These are phyloP conservation scores for Dictyostelium brefeldianum DNA, from an alignment of 78 protist genomes.

Conservation along the genomic window DNA sequence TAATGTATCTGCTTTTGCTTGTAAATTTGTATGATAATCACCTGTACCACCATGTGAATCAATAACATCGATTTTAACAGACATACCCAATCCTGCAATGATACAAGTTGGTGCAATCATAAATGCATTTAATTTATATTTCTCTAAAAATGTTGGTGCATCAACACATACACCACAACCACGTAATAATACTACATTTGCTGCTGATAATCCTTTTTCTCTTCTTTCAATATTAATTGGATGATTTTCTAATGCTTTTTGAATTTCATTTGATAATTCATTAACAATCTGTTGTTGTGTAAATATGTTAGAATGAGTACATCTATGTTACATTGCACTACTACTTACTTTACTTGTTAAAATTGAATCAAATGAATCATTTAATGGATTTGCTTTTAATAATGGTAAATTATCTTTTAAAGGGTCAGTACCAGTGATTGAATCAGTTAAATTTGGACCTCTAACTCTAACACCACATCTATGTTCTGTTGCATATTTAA, in stretches of 20 bases:
- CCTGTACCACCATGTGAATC: constrained; percentile 89
- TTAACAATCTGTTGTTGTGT: constrained; percentile 39
- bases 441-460: constrained; percentile 89
- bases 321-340: background rate
- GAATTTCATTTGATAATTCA: constrained; percentile 80
- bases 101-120: constrained; percentile 95
- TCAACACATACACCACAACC: constrained; percentile 91
- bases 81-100: constrained; percentile 92
- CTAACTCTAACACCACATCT: constrained; percentile 92
- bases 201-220: constrained; percentile 66
- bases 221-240: constrained; percentile 87
- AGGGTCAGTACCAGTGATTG: constrained; percentile 93
- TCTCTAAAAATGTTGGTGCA: constrained; percentile 80
- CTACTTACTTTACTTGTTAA: constrained; percentile 31
- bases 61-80: constrained; percentile 79
- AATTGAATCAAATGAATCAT: constrained; percentile 45
- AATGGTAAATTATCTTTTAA: constrained; percentile 87
- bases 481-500: constrained; percentile 92
- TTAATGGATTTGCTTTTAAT: constrained; percentile 41
- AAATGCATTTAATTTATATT: constrained; percentile 74
- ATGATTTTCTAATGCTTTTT: constrained; percentile 68
- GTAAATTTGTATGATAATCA: constrained; percentile 89
- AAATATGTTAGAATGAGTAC: background rate
- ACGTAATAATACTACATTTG: constrained; percentile 90
- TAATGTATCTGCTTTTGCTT: constrained; percentile 77